Percentiles rank a stretch among this genome's conserved stretches.
These are phyloP conservation scores for Sporobolomyces phaffii DNA, from an alignment of 768 basidiomycete genomes.

Conservation along the genomic window DNA sequence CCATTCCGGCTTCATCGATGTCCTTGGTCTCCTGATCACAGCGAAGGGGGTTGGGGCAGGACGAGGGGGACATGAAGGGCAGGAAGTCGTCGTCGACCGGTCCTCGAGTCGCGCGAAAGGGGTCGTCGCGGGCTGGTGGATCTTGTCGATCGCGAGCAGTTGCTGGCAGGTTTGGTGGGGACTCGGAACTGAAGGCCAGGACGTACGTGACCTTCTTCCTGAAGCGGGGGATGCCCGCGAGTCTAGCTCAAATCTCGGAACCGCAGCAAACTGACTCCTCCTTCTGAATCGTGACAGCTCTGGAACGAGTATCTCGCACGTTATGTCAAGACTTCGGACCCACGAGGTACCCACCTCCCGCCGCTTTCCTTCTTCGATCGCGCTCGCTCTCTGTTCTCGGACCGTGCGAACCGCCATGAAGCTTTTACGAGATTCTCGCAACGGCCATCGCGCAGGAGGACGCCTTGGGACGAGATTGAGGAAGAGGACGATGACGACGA, in stretches of 20 bases:
- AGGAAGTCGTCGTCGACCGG: background rate
- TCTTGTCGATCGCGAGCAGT: background rate
- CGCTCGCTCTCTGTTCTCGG: background rate
- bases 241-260: no score
- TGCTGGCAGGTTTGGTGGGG: conserved; percentile 22
- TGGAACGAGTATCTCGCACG: conserved; percentile 30
- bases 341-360: conserved; percentile 1
- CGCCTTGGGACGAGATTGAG: conserved; percentile 10
- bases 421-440: conserved; percentile 3
- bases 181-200: conserved; percentile 14
- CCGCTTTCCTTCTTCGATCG: background rate
- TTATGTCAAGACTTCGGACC: background rate
- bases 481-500: background rate
- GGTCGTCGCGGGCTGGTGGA: conserved; percentile 23
- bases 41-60: background rate
- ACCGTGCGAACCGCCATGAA: background rate
- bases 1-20: conserved; percentile 17
- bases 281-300: no score
- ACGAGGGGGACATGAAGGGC: background rate
- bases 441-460: conserved; percentile 4
- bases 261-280: no score
- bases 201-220: conserved; percentile 16
- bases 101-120: background rate
- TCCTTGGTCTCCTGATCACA: conserved; percentile 3
- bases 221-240: no score